Evolutionary conservation across 179 eudicot genomes (phyloP).

Genomic region (Corrigiola litoralis): DNA sequence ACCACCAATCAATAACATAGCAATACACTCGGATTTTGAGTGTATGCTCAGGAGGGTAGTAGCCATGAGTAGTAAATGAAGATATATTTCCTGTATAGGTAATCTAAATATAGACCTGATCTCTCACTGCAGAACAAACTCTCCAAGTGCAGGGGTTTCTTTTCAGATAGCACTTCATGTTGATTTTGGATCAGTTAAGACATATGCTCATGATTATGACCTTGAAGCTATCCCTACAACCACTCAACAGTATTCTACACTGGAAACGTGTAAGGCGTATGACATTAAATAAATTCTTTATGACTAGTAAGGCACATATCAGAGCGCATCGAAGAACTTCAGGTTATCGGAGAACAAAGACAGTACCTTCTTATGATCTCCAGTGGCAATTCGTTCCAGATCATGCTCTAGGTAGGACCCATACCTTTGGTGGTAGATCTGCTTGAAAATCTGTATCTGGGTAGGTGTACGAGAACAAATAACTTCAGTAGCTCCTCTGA

Average conservation of each 20-base stretch:
- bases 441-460: slow-evolving; percentile 45
- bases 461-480: slow-evolving; percentile 59
- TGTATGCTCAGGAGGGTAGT: too few species aligned
- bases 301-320: background rate
- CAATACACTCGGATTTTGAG: too few species aligned
- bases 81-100: too few species aligned
- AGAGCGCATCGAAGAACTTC: background rate
- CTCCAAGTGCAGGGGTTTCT: too few species aligned
- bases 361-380: slow-evolving; percentile 51
- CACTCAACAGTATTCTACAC: too few species aligned
- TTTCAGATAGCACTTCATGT: too few species aligned
- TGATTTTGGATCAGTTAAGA: background rate
- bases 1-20: too few species aligned
- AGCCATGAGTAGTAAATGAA: too few species aligned
- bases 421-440: slow-evolving; percentile 37
- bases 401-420: slow-evolving; percentile 51
- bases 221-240: too few species aligned
- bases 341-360: background rate
- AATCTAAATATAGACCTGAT: too few species aligned
- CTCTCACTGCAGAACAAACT: too few species aligned
- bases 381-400: slow-evolving; percentile 38
- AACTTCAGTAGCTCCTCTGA: slow-evolving; percentile 46
- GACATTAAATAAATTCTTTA: background rate
- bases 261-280: too few species aligned
- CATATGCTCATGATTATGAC: background rate